A percentile compares a stretch with the other conserved stretches of the same genome.
phyloP scores from a whole-genome alignment of 257 asterid species.

The Lavandula angustifolia region DNA sequence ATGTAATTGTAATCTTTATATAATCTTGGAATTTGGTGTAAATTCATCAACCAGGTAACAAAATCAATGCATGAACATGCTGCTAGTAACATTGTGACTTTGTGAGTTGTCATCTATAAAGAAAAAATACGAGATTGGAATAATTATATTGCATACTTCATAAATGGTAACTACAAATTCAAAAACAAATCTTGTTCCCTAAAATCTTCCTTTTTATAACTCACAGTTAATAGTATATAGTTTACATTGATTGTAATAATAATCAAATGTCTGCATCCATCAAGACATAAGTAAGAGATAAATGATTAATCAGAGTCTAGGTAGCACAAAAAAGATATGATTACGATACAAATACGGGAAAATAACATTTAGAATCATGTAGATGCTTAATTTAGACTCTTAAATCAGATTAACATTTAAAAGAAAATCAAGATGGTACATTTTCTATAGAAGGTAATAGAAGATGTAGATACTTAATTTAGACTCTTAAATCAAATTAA shows the following conservation, averaged over 20 bases:
- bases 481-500: too few species aligned
- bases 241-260: neutral
- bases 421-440: too few species aligned
- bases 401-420: too few species aligned
- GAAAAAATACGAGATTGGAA: too few species aligned
- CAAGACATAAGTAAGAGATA: neutral
- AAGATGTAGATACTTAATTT: too few species aligned
- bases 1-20: neutral
- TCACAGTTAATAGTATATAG: neutral
- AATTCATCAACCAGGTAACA: conserved; percentile 15
- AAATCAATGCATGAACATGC: neutral
- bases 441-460: too few species aligned
- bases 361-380: too few species aligned
- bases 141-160: neutral
- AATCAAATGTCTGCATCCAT: neutral
- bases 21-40: neutral
- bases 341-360: too few species aligned
- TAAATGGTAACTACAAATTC: neutral
- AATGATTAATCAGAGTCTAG: conserved; percentile 5
- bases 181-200: neutral
- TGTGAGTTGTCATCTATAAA: neutral
- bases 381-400: too few species aligned
- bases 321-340: too few species aligned
- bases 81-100: neutral
- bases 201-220: neutral